Evolutionary conservation across 2,329 filamentous ascomycete genomes (phyloP).

Genomic region (Epichloe brachyelytri): DNA sequence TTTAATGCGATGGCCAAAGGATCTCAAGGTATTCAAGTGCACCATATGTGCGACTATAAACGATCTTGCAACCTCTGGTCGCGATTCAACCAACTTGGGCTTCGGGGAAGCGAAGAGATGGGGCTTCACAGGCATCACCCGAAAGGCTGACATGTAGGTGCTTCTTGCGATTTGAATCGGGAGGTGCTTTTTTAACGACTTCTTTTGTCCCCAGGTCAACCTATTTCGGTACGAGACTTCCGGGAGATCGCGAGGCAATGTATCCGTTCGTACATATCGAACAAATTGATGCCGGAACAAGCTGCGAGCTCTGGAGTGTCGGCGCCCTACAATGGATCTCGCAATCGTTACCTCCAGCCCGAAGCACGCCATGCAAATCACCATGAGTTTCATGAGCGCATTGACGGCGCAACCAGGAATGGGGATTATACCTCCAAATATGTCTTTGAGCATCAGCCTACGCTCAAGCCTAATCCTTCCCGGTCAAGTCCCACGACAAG

Average conservation of each 20-base stretch:
- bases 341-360: neutral
- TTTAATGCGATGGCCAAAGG: conserved; percentile 64
- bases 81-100: conserved; percentile 5
- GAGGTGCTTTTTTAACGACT: neutral
- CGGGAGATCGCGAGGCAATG: conserved; percentile 21
- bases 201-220: conserved; percentile 11
- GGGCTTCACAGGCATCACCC: neutral
- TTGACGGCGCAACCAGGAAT: neutral
- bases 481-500: conserved; percentile 13
- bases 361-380: neutral
- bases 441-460: conserved; percentile 26
- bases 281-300: conserved; percentile 10
- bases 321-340: neutral
- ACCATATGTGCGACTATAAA: conserved; percentile 78
- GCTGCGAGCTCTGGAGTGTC: neutral
- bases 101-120: conserved; percentile 3
- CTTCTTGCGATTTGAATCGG: neutral
- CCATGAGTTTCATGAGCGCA: neutral
- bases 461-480: conserved; percentile 20
- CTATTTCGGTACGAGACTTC: conserved; percentile 22
- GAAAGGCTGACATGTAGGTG: conserved; percentile 2
- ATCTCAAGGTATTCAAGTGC: conserved; percentile 64
- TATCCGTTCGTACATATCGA: conserved; percentile 18
- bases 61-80: conserved; percentile 39
- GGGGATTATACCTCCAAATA: conserved; percentile 10